These are phyloP conservation scores for Elsinoe necatrix DNA, from an alignment of 2,329 filamentous ascomycete genomes.

Conservation along the genomic window DNA sequence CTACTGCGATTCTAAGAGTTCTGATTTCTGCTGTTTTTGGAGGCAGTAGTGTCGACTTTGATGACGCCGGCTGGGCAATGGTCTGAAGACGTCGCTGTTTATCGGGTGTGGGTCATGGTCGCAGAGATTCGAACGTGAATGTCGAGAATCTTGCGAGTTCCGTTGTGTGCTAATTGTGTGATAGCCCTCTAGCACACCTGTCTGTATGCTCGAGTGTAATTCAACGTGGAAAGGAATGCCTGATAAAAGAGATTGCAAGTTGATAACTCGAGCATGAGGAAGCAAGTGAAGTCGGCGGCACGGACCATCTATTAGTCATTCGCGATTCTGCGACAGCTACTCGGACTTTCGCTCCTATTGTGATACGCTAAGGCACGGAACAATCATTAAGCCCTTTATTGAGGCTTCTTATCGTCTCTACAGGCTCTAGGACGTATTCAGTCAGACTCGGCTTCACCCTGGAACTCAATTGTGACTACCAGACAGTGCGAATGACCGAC, in stretches of 20 bases:
- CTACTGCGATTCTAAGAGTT: neutral
- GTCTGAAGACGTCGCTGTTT: too few relatives aligned
- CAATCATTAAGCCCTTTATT: neutral
- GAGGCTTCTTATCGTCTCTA: neutral
- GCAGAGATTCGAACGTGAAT: too few relatives aligned
- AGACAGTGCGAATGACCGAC: neutral
- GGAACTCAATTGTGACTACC: neutral
- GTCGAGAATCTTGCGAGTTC: too few relatives aligned
- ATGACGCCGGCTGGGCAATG: too few relatives aligned
- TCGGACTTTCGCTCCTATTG: slow-evolving; percentile 1
- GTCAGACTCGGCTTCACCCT: neutral
- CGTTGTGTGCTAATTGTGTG: too few relatives aligned
- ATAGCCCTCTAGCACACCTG: too few relatives aligned
- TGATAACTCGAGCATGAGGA: neutral
- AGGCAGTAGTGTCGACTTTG: too few relatives aligned
- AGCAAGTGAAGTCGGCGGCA: neutral
- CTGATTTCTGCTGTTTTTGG: too few relatives aligned
- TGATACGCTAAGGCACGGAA: neutral
- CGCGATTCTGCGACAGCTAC: slow-evolving; percentile 9
- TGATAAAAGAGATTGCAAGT: neutral
- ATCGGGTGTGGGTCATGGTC: too few relatives aligned
- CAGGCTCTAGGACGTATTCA: neutral
- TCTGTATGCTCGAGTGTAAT: too few relatives aligned
- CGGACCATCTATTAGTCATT: slow-evolving; percentile 10
- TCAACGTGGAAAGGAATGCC: slow-evolving; percentile 4